These are phyloP conservation scores for Aspergillus sojae DNA, from an alignment of 2,329 filamentous ascomycete species.

Conservation along the genomic window DNA sequence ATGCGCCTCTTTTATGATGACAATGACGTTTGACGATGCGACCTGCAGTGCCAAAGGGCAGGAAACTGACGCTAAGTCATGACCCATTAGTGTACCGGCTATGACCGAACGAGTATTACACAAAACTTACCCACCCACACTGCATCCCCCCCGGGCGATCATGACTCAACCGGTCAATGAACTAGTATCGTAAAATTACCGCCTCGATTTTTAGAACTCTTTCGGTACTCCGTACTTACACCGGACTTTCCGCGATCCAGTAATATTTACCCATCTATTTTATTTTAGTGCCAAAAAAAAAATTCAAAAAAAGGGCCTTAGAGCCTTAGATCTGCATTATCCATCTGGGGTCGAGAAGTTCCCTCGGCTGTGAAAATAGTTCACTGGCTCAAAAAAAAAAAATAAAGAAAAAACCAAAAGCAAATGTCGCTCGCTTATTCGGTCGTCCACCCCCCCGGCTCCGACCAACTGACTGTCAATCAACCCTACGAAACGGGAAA, in stretches of 20 bases:
- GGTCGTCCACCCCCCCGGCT: background rate
- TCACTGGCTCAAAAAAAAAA: background rate
- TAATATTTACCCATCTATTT: background rate
- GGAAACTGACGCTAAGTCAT: background rate
- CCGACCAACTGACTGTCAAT: background rate
- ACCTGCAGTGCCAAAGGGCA: background rate
- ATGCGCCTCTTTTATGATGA: background rate
- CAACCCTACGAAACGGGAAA: background rate
- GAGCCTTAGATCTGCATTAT: background rate
- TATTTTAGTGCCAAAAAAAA: background rate
- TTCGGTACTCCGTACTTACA: background rate
- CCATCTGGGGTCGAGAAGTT: background rate
- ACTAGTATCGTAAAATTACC: constrained; percentile 3
- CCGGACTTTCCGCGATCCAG: background rate
- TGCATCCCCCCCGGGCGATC: background rate
- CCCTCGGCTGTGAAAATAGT: background rate
- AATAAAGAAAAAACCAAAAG: background rate
- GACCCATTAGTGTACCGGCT: background rate
- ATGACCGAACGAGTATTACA: background rate
- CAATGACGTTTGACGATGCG: background rate
- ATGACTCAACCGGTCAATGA: constrained; percentile 4
- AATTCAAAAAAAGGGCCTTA: background rate
- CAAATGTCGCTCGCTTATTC: background rate
- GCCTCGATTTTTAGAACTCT: background rate
- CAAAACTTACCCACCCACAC: background rate